These are phyloP conservation scores for Eucalyptus coolabah DNA, from an alignment of 345 rosid genomes.

Conservation along the genomic window DNA sequence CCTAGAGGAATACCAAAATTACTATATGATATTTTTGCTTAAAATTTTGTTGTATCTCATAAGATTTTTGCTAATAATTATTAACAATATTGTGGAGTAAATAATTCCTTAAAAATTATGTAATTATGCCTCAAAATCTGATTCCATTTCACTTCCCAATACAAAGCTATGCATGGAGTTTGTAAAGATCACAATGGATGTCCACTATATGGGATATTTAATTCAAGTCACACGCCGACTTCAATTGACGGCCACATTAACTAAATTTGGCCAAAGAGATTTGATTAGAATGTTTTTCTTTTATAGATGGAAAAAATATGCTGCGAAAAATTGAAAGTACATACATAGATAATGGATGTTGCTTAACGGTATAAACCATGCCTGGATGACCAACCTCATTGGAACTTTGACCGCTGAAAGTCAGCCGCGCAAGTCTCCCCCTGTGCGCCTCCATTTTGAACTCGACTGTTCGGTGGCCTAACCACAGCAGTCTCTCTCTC, in stretches of 20 bases:
- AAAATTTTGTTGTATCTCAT: too few species aligned
- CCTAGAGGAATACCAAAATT: background rate
- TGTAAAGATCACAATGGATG: background rate
- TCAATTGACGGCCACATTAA: background rate
- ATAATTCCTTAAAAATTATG: background rate
- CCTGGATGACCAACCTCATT: background rate
- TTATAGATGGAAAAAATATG: background rate
- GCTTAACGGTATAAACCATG: background rate
- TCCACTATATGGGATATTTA: background rate
- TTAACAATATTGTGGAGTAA: background rate
- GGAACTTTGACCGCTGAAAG: background rate
- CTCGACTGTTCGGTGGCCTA: background rate
- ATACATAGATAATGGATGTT: background rate
- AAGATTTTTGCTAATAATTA: background rate
- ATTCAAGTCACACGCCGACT: background rate
- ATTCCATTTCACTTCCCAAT: background rate
- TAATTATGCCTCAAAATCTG: background rate
- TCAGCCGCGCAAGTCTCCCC: background rate
- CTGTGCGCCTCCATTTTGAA: background rate
- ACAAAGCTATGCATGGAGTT: background rate
- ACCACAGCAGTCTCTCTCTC: background rate
- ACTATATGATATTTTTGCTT: background rate
- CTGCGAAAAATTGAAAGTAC: background rate
- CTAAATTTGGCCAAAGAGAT: background rate
- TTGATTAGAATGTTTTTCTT: background rate